Base-by-base conservation (phyloP, 129 eudicot species). In the Artemisia argyi region DNA sequence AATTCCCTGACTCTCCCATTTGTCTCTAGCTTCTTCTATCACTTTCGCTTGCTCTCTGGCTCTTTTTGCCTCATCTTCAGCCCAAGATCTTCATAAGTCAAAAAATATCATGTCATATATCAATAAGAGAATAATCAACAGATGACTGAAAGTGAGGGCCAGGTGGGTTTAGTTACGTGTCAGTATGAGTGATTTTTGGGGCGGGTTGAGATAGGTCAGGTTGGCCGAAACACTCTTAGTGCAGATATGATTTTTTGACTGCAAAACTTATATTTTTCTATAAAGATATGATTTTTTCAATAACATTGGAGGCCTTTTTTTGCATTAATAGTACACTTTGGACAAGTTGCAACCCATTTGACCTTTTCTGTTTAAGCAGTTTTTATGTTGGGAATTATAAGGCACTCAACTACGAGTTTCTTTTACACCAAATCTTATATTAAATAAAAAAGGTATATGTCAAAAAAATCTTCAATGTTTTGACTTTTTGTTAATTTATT, bases 41-140 rank as follows among this genome's bases (percentile, higher is more conserved):
- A 87, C 85, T 74, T 94, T 94, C n/a, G 89, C 96, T 82, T 94
- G 93, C 73, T 94, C 97, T 75, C 96, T 86, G 63, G 92, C 97
- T 85, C 87, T 86, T 81, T 86, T 94, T 39, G 97, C 98, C 80
- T 94, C 98, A 22, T 94, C 97, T 79, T 94, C 98, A 0, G 98
- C 98, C 98, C 98, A 94, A 74, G 93, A 69, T 73, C 98, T 94
- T 82, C 15, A 72, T 70, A 72, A 68, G 68, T 63, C 59, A 44
- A 16, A 61, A 5, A 52, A 9, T 15, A 52, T 61, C 56, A 76
- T 48, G 46, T 46, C 71, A 73, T 50, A 22, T 50, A 62, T 51
- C 63, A 63, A 50, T 53, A 28, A 68, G 63, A 19, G 32, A 68
- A 3, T 11, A 52, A 49, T 61, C 51, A 2, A 11, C 16, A n/a